These are phyloP conservation scores for Nyctanthes arbortristis DNA, from an alignment of 257 asterid genomes.

Conservation along the genomic window DNA sequence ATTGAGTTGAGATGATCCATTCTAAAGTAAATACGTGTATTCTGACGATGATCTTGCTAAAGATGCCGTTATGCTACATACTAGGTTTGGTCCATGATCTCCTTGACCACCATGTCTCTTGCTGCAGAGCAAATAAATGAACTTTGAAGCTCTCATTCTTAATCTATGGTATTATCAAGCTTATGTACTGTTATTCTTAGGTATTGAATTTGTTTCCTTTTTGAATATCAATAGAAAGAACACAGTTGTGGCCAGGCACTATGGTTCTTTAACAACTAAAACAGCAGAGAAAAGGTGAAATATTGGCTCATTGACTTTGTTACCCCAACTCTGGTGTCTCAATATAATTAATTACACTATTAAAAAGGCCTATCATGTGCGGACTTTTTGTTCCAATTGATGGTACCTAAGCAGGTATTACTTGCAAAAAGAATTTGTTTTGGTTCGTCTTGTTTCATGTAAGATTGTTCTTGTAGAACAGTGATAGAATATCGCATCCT, in stretches of 20 bases:
- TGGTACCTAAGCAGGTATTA: constrained; percentile 3
- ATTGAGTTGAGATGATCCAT: neutral
- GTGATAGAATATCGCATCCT: constrained; percentile 4
- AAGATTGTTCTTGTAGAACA: constrained; percentile 6
- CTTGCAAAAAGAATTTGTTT: neutral
- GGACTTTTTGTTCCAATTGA: constrained; percentile 5
- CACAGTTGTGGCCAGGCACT: neutral
- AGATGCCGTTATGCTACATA: neutral
- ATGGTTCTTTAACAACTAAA: neutral
- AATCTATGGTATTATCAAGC: neutral
- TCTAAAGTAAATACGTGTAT: too few species aligned
- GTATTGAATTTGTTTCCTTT: neutral
- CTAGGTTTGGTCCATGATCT: neutral
- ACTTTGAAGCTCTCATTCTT: neutral
- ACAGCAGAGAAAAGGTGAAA: neutral
- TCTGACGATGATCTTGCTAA: neutral
- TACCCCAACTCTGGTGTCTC: neutral
- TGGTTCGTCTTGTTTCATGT: neutral
- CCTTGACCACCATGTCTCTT: neutral
- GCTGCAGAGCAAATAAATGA: neutral
- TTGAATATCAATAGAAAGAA: neutral
- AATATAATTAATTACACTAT: neutral
- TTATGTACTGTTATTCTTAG: neutral
- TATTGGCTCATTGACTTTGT: neutral
- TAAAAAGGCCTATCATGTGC: neutral